Conservation (phyloP, 176 grass and related monocot species). For the Aegilops bicornis region DNA sequence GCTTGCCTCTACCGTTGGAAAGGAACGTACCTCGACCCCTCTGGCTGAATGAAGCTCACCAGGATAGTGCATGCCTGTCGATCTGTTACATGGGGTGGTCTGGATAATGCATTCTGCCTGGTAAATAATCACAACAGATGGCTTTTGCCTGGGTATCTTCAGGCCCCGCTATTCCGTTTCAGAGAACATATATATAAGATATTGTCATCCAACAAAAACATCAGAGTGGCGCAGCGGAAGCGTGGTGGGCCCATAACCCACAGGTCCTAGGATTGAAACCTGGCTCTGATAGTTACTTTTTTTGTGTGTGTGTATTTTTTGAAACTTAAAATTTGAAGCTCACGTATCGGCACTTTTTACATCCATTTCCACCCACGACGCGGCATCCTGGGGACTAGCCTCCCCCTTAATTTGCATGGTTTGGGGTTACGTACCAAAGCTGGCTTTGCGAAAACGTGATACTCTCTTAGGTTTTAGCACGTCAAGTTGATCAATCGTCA, state of each 20-base stretch:
- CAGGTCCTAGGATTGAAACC: slow-evolving; percentile 80
- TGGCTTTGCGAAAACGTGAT: not conserved
- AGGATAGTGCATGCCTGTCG: not conserved
- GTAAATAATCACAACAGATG: too few species aligned
- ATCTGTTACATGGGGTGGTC: not conserved
- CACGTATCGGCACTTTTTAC: too few species aligned
- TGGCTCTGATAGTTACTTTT: slow-evolving; percentile 53
- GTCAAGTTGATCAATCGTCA: not conserved
- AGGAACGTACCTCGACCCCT: not conserved
- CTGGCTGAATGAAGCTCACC: not conserved
- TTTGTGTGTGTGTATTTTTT: not conserved
- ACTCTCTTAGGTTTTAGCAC: too few species aligned
- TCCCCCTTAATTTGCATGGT: not conserved
- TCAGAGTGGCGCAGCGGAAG: slow-evolving; percentile 91
- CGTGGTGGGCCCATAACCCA: slow-evolving; percentile 98
- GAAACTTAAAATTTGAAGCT: not conserved
- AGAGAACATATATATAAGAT: too few species aligned
- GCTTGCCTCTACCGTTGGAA: not conserved
- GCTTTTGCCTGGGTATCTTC: too few species aligned
- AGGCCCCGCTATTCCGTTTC: too few species aligned
- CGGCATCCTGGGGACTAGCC: too few species aligned
- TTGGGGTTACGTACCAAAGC: not conserved
- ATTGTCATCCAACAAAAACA: not conserved
- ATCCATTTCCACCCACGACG: too few species aligned
- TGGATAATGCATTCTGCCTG: too few species aligned